Base-by-base conservation (phyloP, 2,329 filamentous ascomycete genomes). In the Curvularia sp. region DNA sequence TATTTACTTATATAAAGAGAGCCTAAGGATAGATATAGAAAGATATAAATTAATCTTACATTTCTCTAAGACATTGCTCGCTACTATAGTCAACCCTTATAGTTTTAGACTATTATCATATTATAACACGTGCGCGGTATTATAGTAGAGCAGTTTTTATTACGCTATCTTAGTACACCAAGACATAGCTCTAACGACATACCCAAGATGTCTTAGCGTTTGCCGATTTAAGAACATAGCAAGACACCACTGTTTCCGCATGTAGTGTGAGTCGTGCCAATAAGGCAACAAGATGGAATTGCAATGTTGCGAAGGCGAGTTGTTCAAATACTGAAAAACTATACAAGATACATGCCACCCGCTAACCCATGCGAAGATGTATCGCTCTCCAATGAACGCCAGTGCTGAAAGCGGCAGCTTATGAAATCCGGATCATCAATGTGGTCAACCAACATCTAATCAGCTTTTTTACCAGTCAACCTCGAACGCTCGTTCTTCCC, bases 391-490 rank as follows among this genome's bases (percentile, higher is more conserved):
- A 33, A 49, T 42, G 51, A 66, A 64, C 58, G 54, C 61, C 63
- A 53, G 51, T 58, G 35, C 44, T 47, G 43, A 47, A 53, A 53
- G 53, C 15, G 38, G 22, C 43, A 41, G 49, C 58, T 44, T 26
- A n/a, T 46, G 31, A 47, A 49, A 55, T 31, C 38, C 54, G 42
- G 47, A 20, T 43, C 33, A 41, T 55, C 30, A 39, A 51, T 26
- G 15, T 44, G 26, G 15, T 42, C 30, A 49, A 58, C 12, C 24
- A 43, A 57, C 54, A 49, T 31, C 60, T 68, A 77, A 53, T 75
- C 70, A 31, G 74, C 62, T 65, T 77, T 77, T 15, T 74, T 67
- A 42, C 63, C 66, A 22, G 75, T 77, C 55, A 78, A 63, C 43
- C 73, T 64, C 43, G 72, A 64, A 22, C 68, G 61, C 62, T 76